Evolutionary conservation across 2,329 filamentous ascomycete genomes (phyloP).

Genomic region (Cladophialophora psammophila): DNA sequence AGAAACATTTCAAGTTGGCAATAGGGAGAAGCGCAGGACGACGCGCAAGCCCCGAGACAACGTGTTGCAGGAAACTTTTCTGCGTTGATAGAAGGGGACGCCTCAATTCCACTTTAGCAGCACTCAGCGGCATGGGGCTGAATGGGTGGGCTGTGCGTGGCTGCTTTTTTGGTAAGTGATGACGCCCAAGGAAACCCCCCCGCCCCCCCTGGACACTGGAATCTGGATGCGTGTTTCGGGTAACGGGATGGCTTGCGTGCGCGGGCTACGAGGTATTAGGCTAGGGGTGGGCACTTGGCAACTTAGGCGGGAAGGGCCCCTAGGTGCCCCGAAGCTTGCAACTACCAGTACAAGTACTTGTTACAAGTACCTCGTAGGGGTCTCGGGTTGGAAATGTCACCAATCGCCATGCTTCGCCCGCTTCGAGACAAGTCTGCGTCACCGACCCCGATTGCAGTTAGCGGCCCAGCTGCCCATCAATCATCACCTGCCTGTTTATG

Average conservation of each 20-base stretch:
- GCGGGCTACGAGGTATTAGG: background rate
- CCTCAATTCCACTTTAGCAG: constrained; percentile 15
- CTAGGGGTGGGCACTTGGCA: constrained; percentile 13
- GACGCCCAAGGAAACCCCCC: background rate
- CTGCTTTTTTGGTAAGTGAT: background rate
- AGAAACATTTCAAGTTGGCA: constrained; percentile 7
- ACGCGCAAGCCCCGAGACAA: constrained; percentile 12
- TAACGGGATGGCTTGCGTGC: constrained; percentile 3
- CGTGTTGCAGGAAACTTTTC: constrained; percentile 12
- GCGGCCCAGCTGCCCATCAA: constrained; percentile 1
- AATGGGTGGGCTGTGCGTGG: background rate
- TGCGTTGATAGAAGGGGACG: background rate
- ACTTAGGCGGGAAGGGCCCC: constrained; percentile 13
- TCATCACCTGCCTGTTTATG: constrained; percentile 8
- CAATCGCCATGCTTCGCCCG: constrained; percentile 16
- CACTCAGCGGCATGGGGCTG: constrained; percentile 1
- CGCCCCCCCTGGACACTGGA: background rate
- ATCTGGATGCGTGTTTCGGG: constrained; percentile 8
- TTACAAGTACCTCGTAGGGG: background rate
- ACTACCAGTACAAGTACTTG: background rate
- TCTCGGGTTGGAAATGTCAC: background rate
- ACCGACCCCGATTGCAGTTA: constrained; percentile 2
- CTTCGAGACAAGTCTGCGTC: constrained; percentile 20
- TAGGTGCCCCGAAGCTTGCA: background rate
- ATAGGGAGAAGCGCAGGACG: constrained; percentile 8